Evolutionary conservation across 441 rosid species (phyloP), one percentile per base, ranked within the genome.

Genomic region (Erodium texanum): DNA sequence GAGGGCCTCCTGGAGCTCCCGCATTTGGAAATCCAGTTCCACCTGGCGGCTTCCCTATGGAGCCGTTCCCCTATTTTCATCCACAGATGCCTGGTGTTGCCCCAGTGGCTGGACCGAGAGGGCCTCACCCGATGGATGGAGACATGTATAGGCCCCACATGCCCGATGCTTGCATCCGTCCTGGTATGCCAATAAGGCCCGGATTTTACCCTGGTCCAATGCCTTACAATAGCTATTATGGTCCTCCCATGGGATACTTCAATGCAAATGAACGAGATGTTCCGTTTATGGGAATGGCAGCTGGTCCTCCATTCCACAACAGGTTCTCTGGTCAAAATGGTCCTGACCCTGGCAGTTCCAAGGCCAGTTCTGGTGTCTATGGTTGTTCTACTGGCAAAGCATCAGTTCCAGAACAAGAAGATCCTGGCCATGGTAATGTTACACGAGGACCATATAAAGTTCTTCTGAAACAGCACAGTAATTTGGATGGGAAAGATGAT

Each of bases 171-270:
- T 89, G 76, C 73, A 80, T 83, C 66, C 88, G 77, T 34, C 96
- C 95, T 62, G 86, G 87, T 79, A 87, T 95, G 95, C 92, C 92
- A 66, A 75, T 86, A 68, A 85, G 95, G 78, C 99, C 98, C 71
- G 89, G 92, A 14, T 92, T 84, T 86, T 89, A 81, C 81, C 84
- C 87, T 75, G 89, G 90, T 68, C 98, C 90, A 22, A 82, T 86
- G 59, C 81, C 87, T 54, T 86, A 82, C 41, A 97, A 94, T 71
- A 82, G 89, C 63, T 94, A 82, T 74, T 87, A 83, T 79, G 92
- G 92, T 78, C 95, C 94, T 79, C 95, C 96, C 67, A 80, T 85
- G 92, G 86, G 89, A 68, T 95, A 85, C 68, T 78, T 82, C 73
- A 80, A 76, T 77, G 69, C 93, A 68, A 84, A 68, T 73, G 93